A percentile compares a stretch with the other conserved stretches of the same genome.
phyloP scores from a whole-genome alignment of 768 basidiomycete genomes.

The Mycena filopes region DNA sequence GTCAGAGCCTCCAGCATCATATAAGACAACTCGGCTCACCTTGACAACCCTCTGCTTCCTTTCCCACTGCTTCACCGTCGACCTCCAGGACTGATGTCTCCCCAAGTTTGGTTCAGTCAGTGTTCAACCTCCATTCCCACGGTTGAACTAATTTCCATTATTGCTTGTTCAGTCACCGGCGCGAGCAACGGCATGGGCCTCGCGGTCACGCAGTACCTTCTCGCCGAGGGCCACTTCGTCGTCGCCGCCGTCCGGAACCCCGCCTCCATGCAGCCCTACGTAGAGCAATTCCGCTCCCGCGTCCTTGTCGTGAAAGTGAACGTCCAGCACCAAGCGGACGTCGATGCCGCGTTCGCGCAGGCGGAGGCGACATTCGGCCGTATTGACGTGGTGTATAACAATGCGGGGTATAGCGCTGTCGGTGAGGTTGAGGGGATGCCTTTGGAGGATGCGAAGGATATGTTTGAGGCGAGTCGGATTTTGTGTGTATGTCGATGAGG shows the following conservation, averaged over 20 bases:
- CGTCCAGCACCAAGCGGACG: slow-evolving; percentile 20
- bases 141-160: neutral
- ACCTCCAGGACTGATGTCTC: too few relatives aligned
- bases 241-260: slow-evolving; percentile 18
- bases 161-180: slow-evolving; percentile 14
- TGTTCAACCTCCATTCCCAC: too few relatives aligned
- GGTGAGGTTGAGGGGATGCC: slow-evolving; percentile 24
- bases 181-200: slow-evolving; percentile 28
- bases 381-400: slow-evolving; percentile 26
- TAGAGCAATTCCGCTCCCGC: neutral
- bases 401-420: slow-evolving; percentile 22
- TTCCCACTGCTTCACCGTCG: neutral
- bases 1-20: too few relatives aligned
- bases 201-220: slow-evolving; percentile 14
- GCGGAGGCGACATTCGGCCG: slow-evolving; percentile 5
- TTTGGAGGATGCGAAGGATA: slow-evolving; percentile 20
- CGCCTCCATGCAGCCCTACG: slow-evolving; percentile 6
- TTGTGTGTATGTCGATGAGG: neutral
- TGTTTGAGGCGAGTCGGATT: slow-evolving; percentile 15
- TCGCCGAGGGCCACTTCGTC: slow-evolving; percentile 9
- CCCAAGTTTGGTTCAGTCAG: slow-evolving; percentile 16
- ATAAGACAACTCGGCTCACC: too few relatives aligned
- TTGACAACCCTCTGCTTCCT: too few relatives aligned
- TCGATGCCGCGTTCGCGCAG: slow-evolving; percentile 6
- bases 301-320: slow-evolving; percentile 19